A percentile compares a stretch with the other conserved stretches of the same genome.
phyloP scores from a whole-genome alignment of 306 rosid genomes.

The Glycine tomentella region DNA sequence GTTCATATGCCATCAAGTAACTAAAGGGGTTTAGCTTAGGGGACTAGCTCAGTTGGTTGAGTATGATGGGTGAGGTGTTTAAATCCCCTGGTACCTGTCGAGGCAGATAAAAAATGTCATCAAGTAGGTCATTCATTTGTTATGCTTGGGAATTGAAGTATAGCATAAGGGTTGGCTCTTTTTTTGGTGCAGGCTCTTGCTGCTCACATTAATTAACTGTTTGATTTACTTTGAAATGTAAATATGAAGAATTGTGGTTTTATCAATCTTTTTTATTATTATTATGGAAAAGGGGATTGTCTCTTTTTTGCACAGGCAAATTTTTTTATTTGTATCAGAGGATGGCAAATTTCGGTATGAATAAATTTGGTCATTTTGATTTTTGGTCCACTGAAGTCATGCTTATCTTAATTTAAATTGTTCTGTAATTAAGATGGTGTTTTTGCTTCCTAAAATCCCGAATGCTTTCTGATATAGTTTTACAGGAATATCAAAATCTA shows the following conservation, averaged over 20 bases:
- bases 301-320: slow-evolving; percentile 56
- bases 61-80: too few relatives aligned
- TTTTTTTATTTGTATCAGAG: slow-evolving; percentile 55
- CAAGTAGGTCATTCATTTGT: slow-evolving; percentile 53
- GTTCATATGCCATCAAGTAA: slow-evolving; percentile 73
- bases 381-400: too few relatives aligned
- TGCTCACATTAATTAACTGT: neutral
- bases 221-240: slow-evolving; percentile 55
- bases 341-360: slow-evolving; percentile 2
- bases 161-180: slow-evolving; percentile 44
- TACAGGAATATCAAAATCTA: neutral
- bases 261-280: neutral
- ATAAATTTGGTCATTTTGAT: too few relatives aligned
- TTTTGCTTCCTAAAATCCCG: neutral
- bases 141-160: slow-evolving; percentile 41
- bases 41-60: too few relatives aligned
- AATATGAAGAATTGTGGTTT: slow-evolving; percentile 65
- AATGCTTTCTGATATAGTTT: neutral
- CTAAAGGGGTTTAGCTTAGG: too few relatives aligned
- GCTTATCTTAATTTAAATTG: neutral
- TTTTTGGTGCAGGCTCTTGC: slow-evolving; percentile 38
- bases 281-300: slow-evolving; percentile 36
- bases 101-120: slow-evolving; percentile 41
- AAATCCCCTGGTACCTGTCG: too few relatives aligned
- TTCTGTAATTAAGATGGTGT: neutral